Evolutionary conservation across 106 monocot species (phyloP).

Genomic region (Allium fistulosum): DNA sequence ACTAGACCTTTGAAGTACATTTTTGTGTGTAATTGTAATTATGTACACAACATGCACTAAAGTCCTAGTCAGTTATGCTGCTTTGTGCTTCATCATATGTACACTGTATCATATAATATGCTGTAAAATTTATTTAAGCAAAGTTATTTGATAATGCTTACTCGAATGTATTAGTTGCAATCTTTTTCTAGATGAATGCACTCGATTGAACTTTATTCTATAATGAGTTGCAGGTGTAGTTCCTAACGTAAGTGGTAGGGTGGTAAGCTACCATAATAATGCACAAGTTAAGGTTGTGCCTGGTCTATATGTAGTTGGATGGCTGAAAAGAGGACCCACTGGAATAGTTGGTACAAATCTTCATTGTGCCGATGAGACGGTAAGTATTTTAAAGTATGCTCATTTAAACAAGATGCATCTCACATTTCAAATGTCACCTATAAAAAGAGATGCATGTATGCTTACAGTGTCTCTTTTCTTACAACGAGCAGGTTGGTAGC

Average conservation of each 20-base stretch:
- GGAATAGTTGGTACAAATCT: conserved; percentile 92
- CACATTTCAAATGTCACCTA: background rate
- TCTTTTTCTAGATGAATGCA: no score
- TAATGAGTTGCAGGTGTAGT: conserved; percentile 33
- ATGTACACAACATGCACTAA: no score
- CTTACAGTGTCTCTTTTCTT: no score
- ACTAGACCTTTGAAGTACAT: no score
- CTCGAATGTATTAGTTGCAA: no score
- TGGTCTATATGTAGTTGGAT: conserved; percentile 81
- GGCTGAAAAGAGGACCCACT: conserved; percentile 97
- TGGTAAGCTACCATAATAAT: conserved; percentile 15
- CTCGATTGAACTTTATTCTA: background rate
- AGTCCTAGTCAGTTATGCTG: no score
- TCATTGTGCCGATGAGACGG: conserved; percentile 96
- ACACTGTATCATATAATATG: no score
- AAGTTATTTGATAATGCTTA: no score
- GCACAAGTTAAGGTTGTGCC: conserved; percentile 21
- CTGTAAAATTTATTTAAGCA: no score
- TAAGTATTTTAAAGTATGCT: conserved; percentile 9
- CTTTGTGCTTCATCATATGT: no score
- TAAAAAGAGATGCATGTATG: no score
- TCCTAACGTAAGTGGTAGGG: conserved; percentile 55
- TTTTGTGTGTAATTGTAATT: no score
- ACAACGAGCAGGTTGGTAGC: conserved; percentile 45
- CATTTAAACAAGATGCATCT: background rate